These are phyloP conservation scores for Talaromyces sp. DNA, from an alignment of 2,329 filamentous ascomycete genomes.

Conservation along the genomic window DNA sequence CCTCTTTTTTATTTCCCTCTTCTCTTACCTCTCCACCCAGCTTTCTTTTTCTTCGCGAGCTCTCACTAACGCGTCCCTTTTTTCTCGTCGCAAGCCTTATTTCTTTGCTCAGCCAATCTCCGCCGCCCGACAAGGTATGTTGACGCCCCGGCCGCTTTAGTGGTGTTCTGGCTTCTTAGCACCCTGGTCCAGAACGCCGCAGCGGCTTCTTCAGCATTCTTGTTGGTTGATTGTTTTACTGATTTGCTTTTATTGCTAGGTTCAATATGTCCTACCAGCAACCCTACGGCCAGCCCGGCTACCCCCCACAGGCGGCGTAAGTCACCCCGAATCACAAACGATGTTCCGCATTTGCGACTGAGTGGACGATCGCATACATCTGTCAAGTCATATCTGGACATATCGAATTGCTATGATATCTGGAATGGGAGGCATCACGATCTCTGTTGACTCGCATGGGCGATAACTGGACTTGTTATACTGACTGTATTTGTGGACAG, in stretches of 20 bases:
- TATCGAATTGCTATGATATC: too few species aligned
- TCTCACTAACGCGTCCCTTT: not conserved
- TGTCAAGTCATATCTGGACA: too few species aligned
- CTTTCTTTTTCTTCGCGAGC: not conserved
- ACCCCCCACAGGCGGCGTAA: constrained; percentile 24
- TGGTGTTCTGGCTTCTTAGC: not conserved
- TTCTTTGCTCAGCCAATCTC: not conserved
- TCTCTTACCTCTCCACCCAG: constrained; percentile 9
- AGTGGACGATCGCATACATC: too few species aligned
- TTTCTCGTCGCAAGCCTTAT: not conserved
- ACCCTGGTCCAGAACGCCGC: not conserved
- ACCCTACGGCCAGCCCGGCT: constrained; percentile 39
- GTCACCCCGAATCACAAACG: constrained; percentile 4
- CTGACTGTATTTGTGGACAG: constrained; percentile 19
- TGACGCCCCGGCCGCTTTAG: not conserved
- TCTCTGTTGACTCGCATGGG: not conserved
- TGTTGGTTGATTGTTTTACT: constrained; percentile 5
- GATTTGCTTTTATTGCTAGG: constrained; percentile 1
- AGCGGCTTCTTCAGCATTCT: not conserved
- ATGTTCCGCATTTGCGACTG: not conserved
- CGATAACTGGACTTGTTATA: not conserved
- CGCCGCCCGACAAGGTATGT: not conserved
- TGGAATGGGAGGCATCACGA: too few species aligned
- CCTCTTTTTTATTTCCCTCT: constrained; percentile 13
- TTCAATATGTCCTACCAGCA: constrained; percentile 46